Base-by-base conservation (phyloP, 2,329 filamentous ascomycete species). In the Aureobasidium pullulans region DNA sequence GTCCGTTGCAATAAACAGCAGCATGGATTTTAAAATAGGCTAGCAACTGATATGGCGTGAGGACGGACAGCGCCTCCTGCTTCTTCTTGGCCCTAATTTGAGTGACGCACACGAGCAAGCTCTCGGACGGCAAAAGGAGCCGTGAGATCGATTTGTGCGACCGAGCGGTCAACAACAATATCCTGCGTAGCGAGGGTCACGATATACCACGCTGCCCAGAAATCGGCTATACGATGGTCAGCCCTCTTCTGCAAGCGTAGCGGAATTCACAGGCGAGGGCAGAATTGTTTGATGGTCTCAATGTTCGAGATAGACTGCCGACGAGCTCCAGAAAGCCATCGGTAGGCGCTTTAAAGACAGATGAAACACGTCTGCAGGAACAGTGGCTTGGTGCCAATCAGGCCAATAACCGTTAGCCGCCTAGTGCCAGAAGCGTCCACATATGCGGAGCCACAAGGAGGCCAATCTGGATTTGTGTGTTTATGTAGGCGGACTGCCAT, bases 31-130 rank as follows among this genome's bases (percentile, higher is more conserved):
- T 7, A 7, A 34, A 6, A 37, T 28, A 50, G 49, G 15, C 49
- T 53, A 53, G 36, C 49, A 53, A 53, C 52, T 56, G 52, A 56
- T 40, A 56, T 56, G 52, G 52, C 52, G 52, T 56, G 52, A 56
- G 40, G 13, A 37, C 49, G 37, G 52, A 34, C 50, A 34, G 31
- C 52, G 52, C 52, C 40, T 42, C 49, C 36, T 43, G 49, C 49
- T 52, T 52, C 48, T 43, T 54, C 39, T 56, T 56, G 52, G 52
- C 52, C 46, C 52, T 54, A 46, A 56, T 56, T 44, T 56, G 31
- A 46, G 40, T 56, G 52, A 56, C 52, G 52, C 52, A 56, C 40
- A 46, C 6, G 19, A 44, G 7, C 15, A 42, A 23, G 16, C 16
- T 44, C 42, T 29, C 32, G 40, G 40, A 43, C 52, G 52, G 40